Evolutionary conservation across 192 early-diverging fungal species (phyloP), one percentile per base, ranked within the genome.

Genomic region (Entomortierella chlamydospora): DNA sequence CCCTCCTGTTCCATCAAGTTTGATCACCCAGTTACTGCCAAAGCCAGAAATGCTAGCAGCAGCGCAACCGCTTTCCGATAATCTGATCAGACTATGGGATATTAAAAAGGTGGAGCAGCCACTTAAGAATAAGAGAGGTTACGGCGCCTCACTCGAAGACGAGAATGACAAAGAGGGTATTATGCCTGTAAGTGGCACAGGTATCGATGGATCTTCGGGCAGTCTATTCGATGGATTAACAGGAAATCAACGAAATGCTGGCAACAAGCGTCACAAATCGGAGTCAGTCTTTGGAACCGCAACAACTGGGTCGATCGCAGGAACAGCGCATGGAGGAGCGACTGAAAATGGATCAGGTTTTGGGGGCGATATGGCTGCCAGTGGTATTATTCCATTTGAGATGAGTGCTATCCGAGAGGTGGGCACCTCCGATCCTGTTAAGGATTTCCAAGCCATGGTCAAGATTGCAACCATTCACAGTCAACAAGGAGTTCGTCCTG

Each of bases 391-490:
- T 31, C 54, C 83, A 50, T 68, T 65, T 28, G 80, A 73, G 59
- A 77, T 86, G 63, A 71, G 65, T 11, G 61, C 69, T 11, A 81
- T 87, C 7, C 70, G 74, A 0, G 77, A 80, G 31, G 85, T 93
- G 5, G 82, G 87, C 20, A 81, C 85, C 0, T 77, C 82, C 2
- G 83, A 90, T 60, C 91, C 91, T 12, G 83, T 92, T 20, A 56
- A 51, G 11, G 90, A 91, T 68, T 93, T 91, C 57, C 68, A 83
- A 25, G 83, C 83, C n/a, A 90, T 93, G 86, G 51, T 91, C 29
- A 66, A 53, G 13, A 68, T 77, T 57, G 73, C 73, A 11, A 77
- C 47, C 2, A 77, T 77, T 22, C 78, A 89, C 29, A 71, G 70
- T 25, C 73, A 87, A 23, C 82, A 84, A 29, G 89, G 89, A 68